A percentile compares a stretch with the other conserved stretches of the same genome.
These are phyloP conservation scores for Henningerozyma blattae DNA, from an alignment of 805 yeast genomes.

Conservation along the genomic window DNA sequence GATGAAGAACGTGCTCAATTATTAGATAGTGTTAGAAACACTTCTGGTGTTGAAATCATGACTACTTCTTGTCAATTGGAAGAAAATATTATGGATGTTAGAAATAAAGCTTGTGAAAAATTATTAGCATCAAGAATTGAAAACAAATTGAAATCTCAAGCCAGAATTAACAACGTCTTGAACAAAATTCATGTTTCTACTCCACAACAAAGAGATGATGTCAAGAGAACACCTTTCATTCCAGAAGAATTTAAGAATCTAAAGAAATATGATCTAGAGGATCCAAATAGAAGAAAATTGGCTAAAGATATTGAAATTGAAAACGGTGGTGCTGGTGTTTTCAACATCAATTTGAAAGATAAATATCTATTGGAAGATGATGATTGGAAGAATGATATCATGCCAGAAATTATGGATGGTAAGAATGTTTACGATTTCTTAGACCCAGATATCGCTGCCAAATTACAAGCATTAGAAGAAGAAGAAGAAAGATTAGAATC, in stretches of 20 bases:
- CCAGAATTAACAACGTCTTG: constrained; percentile 77
- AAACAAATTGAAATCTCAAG: constrained; percentile 87
- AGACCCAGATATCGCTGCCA: constrained; percentile 90
- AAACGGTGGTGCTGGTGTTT: constrained; percentile 99
- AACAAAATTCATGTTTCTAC: constrained; percentile 92
- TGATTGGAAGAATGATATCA: constrained; percentile 92
- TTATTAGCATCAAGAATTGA: constrained; percentile 90
- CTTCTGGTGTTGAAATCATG: constrained; percentile 84
- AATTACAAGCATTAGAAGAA: constrained; percentile 88
- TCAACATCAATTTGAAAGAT: constrained; percentile 85
- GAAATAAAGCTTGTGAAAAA: constrained; percentile 96
- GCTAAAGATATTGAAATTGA: constrained; percentile 86
- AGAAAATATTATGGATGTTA: constrained; percentile 88
- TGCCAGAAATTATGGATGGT: constrained; percentile 96
- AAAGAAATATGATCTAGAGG: constrained; percentile 62
- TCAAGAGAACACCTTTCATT: constrained; percentile 65
- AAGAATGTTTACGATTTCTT: constrained; percentile 93
- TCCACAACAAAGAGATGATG: constrained; percentile 82
- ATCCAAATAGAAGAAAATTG: constrained; percentile 70
- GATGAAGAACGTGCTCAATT: constrained; percentile 62
- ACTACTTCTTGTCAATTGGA: constrained; percentile 88
- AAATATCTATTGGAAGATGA: constrained; percentile 87
- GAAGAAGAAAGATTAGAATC: constrained; percentile 90
- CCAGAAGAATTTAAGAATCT: constrained; percentile 60
- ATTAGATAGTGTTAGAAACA: constrained; percentile 48